Percentiles rank a stretch among this genome's conserved stretches.
Conservation (phyloP, 2,329 filamentous ascomycete genomes). For the Calonectria pseudoreteaudii region DNA sequence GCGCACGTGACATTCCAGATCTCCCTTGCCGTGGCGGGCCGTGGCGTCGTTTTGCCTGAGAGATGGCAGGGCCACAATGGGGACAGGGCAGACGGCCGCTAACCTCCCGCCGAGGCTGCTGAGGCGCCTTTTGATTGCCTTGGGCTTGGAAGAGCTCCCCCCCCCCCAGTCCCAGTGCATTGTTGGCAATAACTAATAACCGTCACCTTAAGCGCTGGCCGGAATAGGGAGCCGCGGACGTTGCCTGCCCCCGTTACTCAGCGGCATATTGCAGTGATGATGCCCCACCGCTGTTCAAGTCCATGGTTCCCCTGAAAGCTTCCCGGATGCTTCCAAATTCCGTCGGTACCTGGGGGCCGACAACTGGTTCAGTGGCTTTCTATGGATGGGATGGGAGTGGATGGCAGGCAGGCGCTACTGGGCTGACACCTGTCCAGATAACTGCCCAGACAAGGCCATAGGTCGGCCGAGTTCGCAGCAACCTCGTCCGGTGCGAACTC, state of each 20-base stretch:
- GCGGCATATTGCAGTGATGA: not conserved
- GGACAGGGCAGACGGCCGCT: conserved; percentile 1
- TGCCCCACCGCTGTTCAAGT: not conserved
- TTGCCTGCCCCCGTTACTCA: not conserved
- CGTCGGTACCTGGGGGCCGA: not conserved
- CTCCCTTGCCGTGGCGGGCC: not conserved
- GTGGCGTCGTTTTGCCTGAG: not conserved
- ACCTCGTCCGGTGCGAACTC: not conserved
- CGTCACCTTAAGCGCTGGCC: not conserved
- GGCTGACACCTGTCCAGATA: conserved; percentile 13
- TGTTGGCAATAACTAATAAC: not conserved
- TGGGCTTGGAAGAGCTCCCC: not conserved
- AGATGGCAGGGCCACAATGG: not conserved
- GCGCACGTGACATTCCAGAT: not conserved
- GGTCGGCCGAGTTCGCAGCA: conserved; percentile 4
- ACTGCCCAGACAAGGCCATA: not conserved
- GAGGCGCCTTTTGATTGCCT: not conserved
- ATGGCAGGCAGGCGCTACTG: not conserved
- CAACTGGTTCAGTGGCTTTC: not conserved
- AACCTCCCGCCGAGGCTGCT: not conserved
- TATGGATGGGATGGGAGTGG: not conserved
- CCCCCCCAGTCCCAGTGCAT: not conserved
- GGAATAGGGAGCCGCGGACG: not conserved
- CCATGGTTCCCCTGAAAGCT: not conserved
- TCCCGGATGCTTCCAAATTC: conserved; percentile 1